Percentiles rank a stretch among this genome's conserved stretches.
Conservation (phyloP, 2,329 filamentous ascomycete genomes). For the Trichophaea hybrida region DNA sequence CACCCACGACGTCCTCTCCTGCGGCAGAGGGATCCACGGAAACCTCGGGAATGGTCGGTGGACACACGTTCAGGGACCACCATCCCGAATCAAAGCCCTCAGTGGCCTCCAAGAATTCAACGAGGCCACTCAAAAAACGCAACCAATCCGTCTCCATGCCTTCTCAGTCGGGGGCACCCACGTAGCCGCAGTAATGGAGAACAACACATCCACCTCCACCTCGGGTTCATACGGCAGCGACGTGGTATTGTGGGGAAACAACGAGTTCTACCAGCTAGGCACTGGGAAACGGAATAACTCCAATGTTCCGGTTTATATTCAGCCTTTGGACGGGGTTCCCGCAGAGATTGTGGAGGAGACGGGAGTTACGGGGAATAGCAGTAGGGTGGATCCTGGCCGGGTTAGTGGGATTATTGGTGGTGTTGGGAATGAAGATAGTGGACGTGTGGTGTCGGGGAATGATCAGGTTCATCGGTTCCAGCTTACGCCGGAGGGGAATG, state of each 20-base stretch:
- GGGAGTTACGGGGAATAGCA: slow-evolving; percentile 12
- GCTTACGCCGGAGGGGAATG: slow-evolving; percentile 22
- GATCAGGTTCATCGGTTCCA: slow-evolving; percentile 25
- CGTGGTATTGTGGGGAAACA: slow-evolving; percentile 85
- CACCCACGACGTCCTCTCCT: slow-evolving; percentile 61
- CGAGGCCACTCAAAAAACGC: slow-evolving; percentile 49
- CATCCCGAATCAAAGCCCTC: slow-evolving; percentile 66
- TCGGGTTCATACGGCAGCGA: slow-evolving; percentile 82
- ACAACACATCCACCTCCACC: slow-evolving; percentile 42
- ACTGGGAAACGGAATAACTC: slow-evolving; percentile 78
- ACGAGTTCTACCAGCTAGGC: slow-evolving; percentile 85
- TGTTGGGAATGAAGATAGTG: slow-evolving; percentile 5
- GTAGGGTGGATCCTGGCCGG: slow-evolving; percentile 1
- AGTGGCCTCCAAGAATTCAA: slow-evolving; percentile 80
- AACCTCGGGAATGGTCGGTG: slow-evolving; percentile 72
- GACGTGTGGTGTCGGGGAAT: slow-evolving; percentile 5
- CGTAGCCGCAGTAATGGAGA: slow-evolving; percentile 67
- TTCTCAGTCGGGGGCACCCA: slow-evolving; percentile 70
- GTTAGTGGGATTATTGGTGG: slow-evolving; percentile 16
- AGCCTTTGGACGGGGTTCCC: slow-evolving; percentile 24
- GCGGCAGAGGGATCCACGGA: slow-evolving; percentile 73
- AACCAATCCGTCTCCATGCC: slow-evolving; percentile 62
- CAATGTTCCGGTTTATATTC: slow-evolving; percentile 41
- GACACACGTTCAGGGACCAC: slow-evolving; percentile 69
- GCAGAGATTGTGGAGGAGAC: background rate